Evolutionary conservation across 306 rosid species (phyloP).

Genomic region (Prunus campanulata): DNA sequence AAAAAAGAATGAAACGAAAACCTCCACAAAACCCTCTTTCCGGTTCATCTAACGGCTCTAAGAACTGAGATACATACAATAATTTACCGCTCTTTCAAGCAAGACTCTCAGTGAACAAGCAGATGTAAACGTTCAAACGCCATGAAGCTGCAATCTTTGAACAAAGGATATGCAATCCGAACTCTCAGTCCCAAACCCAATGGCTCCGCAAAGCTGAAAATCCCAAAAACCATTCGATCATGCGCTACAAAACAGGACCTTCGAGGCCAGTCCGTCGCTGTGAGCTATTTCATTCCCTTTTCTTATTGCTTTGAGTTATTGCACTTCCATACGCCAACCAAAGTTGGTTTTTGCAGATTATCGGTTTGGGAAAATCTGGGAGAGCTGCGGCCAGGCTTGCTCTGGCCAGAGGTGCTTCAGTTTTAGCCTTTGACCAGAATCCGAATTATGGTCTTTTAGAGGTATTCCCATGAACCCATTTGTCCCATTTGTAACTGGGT

Average conservation of each 20-base stretch:
- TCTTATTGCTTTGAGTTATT: neutral
- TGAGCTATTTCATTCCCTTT: neutral
- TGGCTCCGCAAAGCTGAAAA: neutral
- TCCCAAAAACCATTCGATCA: conserved; percentile 2
- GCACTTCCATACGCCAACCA: neutral
- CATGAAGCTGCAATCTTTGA: conserved; percentile 16
- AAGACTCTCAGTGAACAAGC: neutral
- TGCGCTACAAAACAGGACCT: conserved; percentile 22
- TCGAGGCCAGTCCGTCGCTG: conserved; percentile 33
- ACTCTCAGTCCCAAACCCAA: conserved; percentile 11
- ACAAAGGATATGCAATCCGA: conserved; percentile 1
- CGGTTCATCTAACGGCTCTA: neutral
- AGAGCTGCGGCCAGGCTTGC: conserved; percentile 35
- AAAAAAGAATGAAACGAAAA: too few species aligned
- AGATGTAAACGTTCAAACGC: neutral
- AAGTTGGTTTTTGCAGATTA: conserved; percentile 12
- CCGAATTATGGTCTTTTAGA: conserved; percentile 20
- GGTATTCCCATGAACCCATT: neutral
- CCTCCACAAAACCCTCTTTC: neutral
- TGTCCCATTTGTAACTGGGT: neutral
- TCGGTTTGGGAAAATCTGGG: conserved; percentile 38
- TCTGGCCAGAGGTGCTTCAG: conserved; percentile 35
- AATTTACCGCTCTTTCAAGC: neutral
- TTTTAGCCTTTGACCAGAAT: conserved; percentile 29
- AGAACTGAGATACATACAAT: neutral